Evolutionary conservation across 176 grass and related monocot species (phyloP), one percentile per base, ranked within the genome.

Genomic region (Triticum timopheevii): DNA sequence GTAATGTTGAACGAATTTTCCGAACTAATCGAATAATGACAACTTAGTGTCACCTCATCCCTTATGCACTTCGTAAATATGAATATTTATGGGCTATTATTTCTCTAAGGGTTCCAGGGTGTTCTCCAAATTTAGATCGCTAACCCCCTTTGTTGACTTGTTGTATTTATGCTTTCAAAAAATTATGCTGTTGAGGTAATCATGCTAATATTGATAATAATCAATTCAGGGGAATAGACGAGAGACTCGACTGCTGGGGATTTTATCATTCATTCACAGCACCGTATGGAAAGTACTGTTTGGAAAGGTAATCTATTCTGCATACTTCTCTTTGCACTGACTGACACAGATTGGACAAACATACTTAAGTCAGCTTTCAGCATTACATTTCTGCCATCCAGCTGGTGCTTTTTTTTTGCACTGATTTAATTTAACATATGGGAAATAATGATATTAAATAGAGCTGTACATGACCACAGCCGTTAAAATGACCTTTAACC

Each of bases 261-360:
- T 98, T 82, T 88, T 98, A 90, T 93, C 94, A 17, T 98, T 98
- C 79, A 95, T 98, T 81, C 94, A 98, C 66, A 96, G 92, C 86
- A 98, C 97, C 49, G 97, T 98, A 64, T 98, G 97, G 97, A 98
- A 98, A 86, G 94, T 98, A 50, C 91, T 98, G 58, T 98, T 98
- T 84, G 97, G 94, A 91, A 98, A 98, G 92, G 97, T 98, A 92
- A 10, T 42, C 61, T 92, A 68, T 72, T 81, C 74, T 76, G 42
- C 58, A 45, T 71, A 20, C 17, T 65, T 33, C 86, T 23, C 4
- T 64, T 40, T 40, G 39, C 39, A 10, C 39, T 40, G 39, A 2
- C 39, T 40, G 39, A 40, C 39, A 40, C 39, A 40, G 39, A 40
- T 40, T 40, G 8, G 39, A 40, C 39, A 2, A 40, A 40, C 39